These are phyloP conservation scores for Pythium sukuiense DNA, from an alignment of 352 stramenopile species.

Conservation along the genomic window DNA sequence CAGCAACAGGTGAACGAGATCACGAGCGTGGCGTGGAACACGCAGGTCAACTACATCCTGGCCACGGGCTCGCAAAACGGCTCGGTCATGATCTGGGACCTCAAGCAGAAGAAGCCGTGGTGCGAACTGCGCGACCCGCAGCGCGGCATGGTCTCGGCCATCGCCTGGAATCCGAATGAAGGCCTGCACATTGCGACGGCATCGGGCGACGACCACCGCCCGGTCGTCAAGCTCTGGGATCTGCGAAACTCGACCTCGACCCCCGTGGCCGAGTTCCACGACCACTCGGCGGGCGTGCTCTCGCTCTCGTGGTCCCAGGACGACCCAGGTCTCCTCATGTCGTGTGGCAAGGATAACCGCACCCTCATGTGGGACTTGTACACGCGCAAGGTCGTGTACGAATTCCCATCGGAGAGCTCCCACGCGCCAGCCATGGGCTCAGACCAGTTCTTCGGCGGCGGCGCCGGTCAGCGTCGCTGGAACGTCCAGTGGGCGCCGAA, in stretches of 20 bases:
- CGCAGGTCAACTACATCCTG: constrained; percentile 97
- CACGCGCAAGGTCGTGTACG: constrained; percentile 91
- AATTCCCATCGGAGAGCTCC: constrained; percentile 86
- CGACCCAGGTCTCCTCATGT: constrained; percentile 92
- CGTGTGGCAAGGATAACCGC: constrained; percentile 97
- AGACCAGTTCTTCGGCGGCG: constrained; percentile 77
- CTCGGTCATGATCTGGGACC: constrained; percentile 96
- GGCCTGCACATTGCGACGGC: constrained; percentile 97
- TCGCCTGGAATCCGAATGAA: constrained; percentile 98
- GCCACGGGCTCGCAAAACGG: constrained; percentile 94
- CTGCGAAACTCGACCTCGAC: constrained; percentile 97
- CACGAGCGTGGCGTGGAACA: constrained; percentile 96
- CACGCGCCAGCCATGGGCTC: constrained; percentile 70
- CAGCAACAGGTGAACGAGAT: constrained; percentile 85
- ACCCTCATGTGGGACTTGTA: constrained; percentile 98
- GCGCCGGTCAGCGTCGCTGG: constrained; percentile 87
- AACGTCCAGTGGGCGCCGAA: constrained; percentile 96
- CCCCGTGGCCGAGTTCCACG: constrained; percentile 93
- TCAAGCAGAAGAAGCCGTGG: constrained; percentile 98
- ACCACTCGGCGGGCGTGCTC: constrained; percentile 95
- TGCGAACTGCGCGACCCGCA: constrained; percentile 94
- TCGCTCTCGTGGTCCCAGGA: constrained; percentile 97
- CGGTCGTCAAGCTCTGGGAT: constrained; percentile 98
- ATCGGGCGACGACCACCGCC: constrained; percentile 93
- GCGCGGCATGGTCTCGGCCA: constrained; percentile 87